Percentiles rank a stretch among this genome's conserved stretches.
phyloP scores from a whole-genome alignment of 2,329 filamentous ascomycete genomes.

The Nakataea oryzae region DNA sequence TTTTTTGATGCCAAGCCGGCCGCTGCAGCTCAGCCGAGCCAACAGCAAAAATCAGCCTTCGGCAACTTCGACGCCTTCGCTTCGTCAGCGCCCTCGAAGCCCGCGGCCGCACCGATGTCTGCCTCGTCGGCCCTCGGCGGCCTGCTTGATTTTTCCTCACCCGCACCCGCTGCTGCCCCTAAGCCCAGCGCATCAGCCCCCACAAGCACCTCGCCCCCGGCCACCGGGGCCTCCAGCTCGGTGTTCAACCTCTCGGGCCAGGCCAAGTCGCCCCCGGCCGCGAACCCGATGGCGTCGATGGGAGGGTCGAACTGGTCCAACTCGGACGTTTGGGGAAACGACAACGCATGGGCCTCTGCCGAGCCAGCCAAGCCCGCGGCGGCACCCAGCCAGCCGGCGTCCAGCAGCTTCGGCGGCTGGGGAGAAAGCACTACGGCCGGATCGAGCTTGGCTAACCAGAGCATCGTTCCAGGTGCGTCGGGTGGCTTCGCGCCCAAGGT shows the following conservation, averaged over 20 bases:
- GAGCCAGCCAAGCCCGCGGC: slow-evolving; percentile 32
- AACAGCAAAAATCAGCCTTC: slow-evolving; percentile 44
- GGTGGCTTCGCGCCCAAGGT: slow-evolving; percentile 66
- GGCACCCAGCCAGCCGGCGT: slow-evolving; percentile 26
- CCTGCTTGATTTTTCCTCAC: slow-evolving; percentile 65
- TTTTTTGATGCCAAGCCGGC: slow-evolving; percentile 74
- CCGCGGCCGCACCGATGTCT: slow-evolving; percentile 25
- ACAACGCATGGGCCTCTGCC: slow-evolving; percentile 72
- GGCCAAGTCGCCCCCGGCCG: slow-evolving; percentile 27
- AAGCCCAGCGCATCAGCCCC: slow-evolving; percentile 25
- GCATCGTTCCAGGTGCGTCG: slow-evolving; percentile 49
- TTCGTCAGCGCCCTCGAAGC: slow-evolving; percentile 25
- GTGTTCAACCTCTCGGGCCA: slow-evolving; percentile 68
- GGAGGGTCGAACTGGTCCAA: slow-evolving; percentile 23
- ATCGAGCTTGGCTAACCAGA: slow-evolving; percentile 43
- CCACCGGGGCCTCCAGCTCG: slow-evolving; percentile 40
- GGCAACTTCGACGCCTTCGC: slow-evolving; percentile 56
- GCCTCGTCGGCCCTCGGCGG: slow-evolving; percentile 58
- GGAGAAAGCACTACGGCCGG: slow-evolving; percentile 17
- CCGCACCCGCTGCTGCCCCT: slow-evolving; percentile 32
- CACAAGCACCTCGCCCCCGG: slow-evolving; percentile 20
- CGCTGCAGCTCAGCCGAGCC: slow-evolving; percentile 29
- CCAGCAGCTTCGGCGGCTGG: slow-evolving; percentile 27
- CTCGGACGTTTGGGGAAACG: slow-evolving; percentile 75
- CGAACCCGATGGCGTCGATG: slow-evolving; percentile 24